Percentiles rank a stretch among this genome's conserved stretches.
Conservation (phyloP, 305 asterid genomes). For the Striga hermonthica region DNA sequence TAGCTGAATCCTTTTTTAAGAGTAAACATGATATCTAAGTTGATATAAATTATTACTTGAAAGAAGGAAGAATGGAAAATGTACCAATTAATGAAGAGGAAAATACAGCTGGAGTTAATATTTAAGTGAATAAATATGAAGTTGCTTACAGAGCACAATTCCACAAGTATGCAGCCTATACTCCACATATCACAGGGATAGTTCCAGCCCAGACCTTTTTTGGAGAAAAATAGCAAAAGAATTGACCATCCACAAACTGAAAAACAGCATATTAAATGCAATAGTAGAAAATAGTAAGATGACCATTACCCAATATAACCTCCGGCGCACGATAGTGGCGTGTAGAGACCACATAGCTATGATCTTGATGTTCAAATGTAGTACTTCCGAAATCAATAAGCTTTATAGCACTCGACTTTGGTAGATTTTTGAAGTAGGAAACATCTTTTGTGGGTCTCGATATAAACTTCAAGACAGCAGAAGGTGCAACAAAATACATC, state of each 20-base stretch:
- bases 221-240: constrained; percentile 26
- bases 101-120: background rate
- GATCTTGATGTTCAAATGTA: constrained; percentile 79
- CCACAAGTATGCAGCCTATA: constrained; percentile 82
- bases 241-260: constrained; percentile 12
- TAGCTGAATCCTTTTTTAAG: too few relatives aligned
- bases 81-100: background rate
- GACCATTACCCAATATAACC: constrained; percentile 74
- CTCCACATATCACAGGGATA: constrained; percentile 97
- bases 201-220: constrained; percentile 83
- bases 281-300: constrained; percentile 26
- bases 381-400: constrained; percentile 93
- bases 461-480: constrained; percentile 49
- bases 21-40: too few relatives aligned
- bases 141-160: constrained; percentile 75
- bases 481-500: constrained; percentile 27
- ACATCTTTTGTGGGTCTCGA: constrained; percentile 57
- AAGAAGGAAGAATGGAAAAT: background rate
- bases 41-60: background rate
- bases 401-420: constrained; percentile 89
- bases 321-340: constrained; percentile 98
- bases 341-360: constrained; percentile 75
- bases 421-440: constrained; percentile 66
- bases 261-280: constrained; percentile 19
- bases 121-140: constrained; percentile 2